Evolutionary conservation across 768 basidiomycete species (phyloP).

Genomic region (Dioszegia hungarica): DNA sequence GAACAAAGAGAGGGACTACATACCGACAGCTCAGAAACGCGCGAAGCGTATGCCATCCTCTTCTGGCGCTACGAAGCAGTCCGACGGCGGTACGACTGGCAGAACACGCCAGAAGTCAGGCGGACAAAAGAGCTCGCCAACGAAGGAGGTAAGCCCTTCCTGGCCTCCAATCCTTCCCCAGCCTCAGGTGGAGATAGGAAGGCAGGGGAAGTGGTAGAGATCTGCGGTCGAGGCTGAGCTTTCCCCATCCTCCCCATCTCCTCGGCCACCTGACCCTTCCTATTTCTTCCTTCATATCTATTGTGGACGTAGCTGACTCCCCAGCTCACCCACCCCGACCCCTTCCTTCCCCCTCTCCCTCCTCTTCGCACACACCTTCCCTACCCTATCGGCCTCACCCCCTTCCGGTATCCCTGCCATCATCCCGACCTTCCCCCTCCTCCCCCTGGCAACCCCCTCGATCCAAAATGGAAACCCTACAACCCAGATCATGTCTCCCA

Average conservation of each 20-base stretch:
- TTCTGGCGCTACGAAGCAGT: too few relatives aligned
- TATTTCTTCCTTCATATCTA: too few relatives aligned
- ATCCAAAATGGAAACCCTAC: slow-evolving; percentile 28
- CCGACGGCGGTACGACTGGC: background rate
- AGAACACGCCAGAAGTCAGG: background rate
- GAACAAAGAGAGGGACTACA: too few relatives aligned
- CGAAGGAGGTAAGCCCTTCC: background rate
- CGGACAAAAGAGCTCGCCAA: background rate
- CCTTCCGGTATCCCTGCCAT: slow-evolving; percentile 37
- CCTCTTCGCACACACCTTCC: too few relatives aligned
- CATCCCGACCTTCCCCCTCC: slow-evolving; percentile 23
- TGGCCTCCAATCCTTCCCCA: background rate
- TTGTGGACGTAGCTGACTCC: too few relatives aligned
- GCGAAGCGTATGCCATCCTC: too few relatives aligned
- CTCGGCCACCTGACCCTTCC: background rate
- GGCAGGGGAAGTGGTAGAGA: too few relatives aligned
- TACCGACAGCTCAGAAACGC: too few relatives aligned
- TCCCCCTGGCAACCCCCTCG: slow-evolving; percentile 30
- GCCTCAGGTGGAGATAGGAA: background rate
- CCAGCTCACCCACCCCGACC: too few relatives aligned
- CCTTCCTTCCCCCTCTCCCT: too few relatives aligned
- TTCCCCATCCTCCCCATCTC: too few relatives aligned
- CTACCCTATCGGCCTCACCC: slow-evolving; percentile 35
- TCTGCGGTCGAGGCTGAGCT: too few relatives aligned
- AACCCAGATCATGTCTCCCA: slow-evolving; percentile 14